Percentiles rank a stretch among this genome's conserved stretches.
Conservation (phyloP, 305 asterid species). For the Solanum hybrid region DNA sequence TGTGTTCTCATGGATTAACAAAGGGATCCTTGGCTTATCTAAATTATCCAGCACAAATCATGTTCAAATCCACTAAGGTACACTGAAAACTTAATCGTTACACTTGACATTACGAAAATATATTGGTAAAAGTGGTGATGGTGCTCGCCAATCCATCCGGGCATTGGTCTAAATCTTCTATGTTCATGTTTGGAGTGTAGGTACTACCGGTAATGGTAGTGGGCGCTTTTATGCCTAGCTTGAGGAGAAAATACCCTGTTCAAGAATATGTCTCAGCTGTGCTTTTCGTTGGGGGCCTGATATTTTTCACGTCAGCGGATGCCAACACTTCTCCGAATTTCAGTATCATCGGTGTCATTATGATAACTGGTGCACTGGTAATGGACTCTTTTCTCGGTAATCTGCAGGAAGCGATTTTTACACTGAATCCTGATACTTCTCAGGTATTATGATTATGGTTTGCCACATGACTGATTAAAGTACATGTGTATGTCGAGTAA, state of each 20-base stretch:
- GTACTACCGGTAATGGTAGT: constrained; percentile 86
- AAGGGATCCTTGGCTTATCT: constrained; percentile 89
- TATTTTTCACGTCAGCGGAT: constrained; percentile 78
- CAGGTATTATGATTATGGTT: constrained; percentile 38
- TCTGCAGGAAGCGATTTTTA: constrained; percentile 84
- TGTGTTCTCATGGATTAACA: constrained; percentile 94
- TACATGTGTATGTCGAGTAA: neutral
- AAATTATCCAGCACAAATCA: constrained; percentile 88
- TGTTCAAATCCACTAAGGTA: constrained; percentile 96
- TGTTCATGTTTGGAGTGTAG: constrained; percentile 24
- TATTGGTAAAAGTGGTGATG: neutral
- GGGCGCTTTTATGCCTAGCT: constrained; percentile 88
- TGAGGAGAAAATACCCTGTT: constrained; percentile 72
- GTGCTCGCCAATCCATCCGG: neutral
- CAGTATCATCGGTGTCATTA: constrained; percentile 62
- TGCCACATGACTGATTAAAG: neutral
- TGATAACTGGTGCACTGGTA: constrained; percentile 71
- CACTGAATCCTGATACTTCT: constrained; percentile 69
- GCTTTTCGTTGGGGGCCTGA: constrained; percentile 60
- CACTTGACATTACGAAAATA: neutral
- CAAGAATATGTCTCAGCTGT: constrained; percentile 77
- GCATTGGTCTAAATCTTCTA: neutral
- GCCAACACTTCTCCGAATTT: constrained; percentile 82
- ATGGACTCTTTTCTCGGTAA: constrained; percentile 91
- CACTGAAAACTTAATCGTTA: neutral